phyloP scores from a whole-genome alignment of 768 basidiomycete species.

The Lactarius sanguifluus region DNA sequence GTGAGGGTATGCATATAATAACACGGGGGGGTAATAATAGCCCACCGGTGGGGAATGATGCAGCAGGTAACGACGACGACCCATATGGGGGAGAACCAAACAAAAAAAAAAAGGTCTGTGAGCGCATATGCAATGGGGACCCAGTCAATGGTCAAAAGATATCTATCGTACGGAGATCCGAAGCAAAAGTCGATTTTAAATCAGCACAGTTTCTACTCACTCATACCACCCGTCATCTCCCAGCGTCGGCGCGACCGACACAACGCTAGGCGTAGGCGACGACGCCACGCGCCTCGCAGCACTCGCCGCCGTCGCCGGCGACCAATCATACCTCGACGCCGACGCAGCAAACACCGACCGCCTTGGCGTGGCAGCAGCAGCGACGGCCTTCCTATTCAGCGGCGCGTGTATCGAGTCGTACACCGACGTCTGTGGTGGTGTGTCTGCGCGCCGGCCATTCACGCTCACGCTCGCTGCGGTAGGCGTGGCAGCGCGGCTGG shows the following conservation, averaged over 20 bases:
- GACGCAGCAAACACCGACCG: conserved; percentile 34
- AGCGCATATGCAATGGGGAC: neutral
- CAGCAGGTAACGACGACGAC: neutral
- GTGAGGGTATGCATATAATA: conserved; percentile 23
- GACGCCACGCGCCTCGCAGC: conserved; percentile 49
- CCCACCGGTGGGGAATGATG: neutral
- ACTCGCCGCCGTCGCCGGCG: conserved; percentile 28
- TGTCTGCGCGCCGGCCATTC: conserved; percentile 43
- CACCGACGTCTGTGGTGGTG: conserved; percentile 58
- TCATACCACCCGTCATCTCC: conserved; percentile 80
- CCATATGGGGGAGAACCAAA: conserved; percentile 12
- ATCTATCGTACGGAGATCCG: neutral
- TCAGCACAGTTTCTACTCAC: conserved; percentile 35
- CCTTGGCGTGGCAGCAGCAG: conserved; percentile 27
- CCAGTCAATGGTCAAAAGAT: neutral
- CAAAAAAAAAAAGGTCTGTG: neutral
- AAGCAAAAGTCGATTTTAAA: too few relatives aligned
- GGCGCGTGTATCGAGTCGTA: conserved; percentile 72
- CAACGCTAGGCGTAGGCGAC: conserved; percentile 76
- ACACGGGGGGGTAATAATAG: neutral
- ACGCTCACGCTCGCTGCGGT: conserved; percentile 36
- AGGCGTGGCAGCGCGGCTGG: conserved; percentile 53
- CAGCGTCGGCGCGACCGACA: conserved; percentile 69
- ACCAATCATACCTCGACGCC: conserved; percentile 35
- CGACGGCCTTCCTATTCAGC: conserved; percentile 19